Evolutionary conservation across 257 asterid species (phyloP).

Genomic region (Lantana camara): DNA sequence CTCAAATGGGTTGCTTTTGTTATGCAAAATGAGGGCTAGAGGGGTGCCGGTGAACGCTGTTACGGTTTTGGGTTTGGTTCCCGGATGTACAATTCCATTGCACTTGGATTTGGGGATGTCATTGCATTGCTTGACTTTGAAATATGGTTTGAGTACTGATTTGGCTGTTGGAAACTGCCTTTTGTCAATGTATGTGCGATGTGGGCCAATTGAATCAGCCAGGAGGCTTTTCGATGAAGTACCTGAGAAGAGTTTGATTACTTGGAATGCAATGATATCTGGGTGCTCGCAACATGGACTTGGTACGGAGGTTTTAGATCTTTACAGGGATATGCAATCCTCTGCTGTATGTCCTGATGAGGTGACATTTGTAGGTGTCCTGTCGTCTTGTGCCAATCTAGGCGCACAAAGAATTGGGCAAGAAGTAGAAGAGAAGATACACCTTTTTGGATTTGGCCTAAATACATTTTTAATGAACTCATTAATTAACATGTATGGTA

Average conservation of each 20-base stretch:
- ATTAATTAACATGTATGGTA: conserved; percentile 78
- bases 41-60: conserved; percentile 43
- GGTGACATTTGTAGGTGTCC: conserved; percentile 77
- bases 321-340: conserved; percentile 64
- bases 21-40: conserved; percentile 56
- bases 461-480: conserved; percentile 74
- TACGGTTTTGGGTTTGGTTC: conserved; percentile 80
- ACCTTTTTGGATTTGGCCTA: conserved; percentile 36
- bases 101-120: conserved; percentile 61
- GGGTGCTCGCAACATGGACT: conserved; percentile 89
- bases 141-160: conserved; percentile 48
- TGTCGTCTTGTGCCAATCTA: conserved; percentile 87
- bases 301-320: conserved; percentile 61
- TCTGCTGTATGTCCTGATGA: conserved; percentile 61
- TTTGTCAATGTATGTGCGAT: conserved; percentile 77
- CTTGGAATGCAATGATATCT: conserved; percentile 96
- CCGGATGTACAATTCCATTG: conserved; percentile 52
- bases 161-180: conserved; percentile 69
- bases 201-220: conserved; percentile 58
- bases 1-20: conserved; percentile 45
- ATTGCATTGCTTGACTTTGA: conserved; percentile 59
- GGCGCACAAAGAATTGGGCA: conserved; percentile 67
- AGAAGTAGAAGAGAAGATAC: conserved; percentile 62
- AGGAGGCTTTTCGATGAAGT: conserved; percentile 60
- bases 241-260: conserved; percentile 58